Evolutionary conservation across 805 yeast species (phyloP), one percentile per base, ranked within the genome.

Genomic region (Debaryomyces hansenii): DNA sequence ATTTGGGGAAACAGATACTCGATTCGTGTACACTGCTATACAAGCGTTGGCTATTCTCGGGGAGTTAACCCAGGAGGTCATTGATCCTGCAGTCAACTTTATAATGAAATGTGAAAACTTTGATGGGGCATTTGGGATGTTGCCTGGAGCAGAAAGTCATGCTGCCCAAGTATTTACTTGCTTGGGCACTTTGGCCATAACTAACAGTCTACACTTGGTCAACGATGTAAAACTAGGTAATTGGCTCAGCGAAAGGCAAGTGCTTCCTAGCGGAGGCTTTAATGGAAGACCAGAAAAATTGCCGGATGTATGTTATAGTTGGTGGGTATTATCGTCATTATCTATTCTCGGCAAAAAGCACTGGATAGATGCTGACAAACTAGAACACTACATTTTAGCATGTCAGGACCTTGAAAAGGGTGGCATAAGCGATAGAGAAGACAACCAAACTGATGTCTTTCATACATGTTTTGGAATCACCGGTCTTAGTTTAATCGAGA

Each of bases 221-320:
- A 49, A 55, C 10, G 20, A 52, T 16, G 67, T 58, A 20, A 63
- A 78, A 40, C 71, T 88, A 10, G 83, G 84, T 2, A 82, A 87
- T 80, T 94, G 99, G 98, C 72, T 94, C 15, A 78, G 92, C 57
- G 98, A 94, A 60, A 72, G 99, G 48, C 99, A 94, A 64, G 78
- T 89, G 7, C 53, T 63, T 21, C 75, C 79, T 5, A 77, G 77
- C 24, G 99, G 99, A 5, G 99, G 99, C 0, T 74, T 94, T 45
- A 94, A 94, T 60, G 99, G 99, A 0, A 78, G 99, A 42, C 97
- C 98, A 0, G 96, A 94, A 48, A 94, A 94, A 62, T 69, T 90
- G 15, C 96, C 98, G 0, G 99, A 94, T 65, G 96, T 89, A n/a
- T 94, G 99, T 62, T 94, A 94, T 63, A 84, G 94, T 56, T 94